These are phyloP conservation scores for Loxodes magnus DNA, from an alignment of 73 alveolate genomes.

Conservation along the genomic window DNA sequence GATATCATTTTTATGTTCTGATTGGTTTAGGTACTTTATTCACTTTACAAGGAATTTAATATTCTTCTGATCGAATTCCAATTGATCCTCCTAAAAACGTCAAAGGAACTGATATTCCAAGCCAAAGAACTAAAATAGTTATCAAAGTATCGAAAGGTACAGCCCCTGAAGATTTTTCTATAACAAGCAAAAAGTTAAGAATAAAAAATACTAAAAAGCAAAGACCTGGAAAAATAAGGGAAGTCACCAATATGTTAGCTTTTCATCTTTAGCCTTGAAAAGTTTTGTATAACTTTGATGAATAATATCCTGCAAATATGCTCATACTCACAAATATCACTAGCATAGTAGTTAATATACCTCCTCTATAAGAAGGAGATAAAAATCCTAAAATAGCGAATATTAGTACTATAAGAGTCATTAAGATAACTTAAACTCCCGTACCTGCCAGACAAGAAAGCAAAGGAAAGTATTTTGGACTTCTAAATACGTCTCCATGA, in stretches of 20 bases:
- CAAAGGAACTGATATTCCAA: slow-evolving; percentile 22
- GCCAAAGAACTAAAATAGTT: slow-evolving; percentile 13
- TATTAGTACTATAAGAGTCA: slow-evolving; percentile 13
- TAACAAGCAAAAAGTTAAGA: slow-evolving; percentile 3
- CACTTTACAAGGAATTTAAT: slow-evolving; percentile 11
- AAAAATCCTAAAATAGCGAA: slow-evolving; percentile 21
- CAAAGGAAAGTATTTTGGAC: slow-evolving; percentile 12
- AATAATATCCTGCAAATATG: slow-evolving; percentile 8
- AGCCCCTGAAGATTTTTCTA: slow-evolving; percentile 26
- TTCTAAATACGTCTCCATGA: slow-evolving; percentile 24
- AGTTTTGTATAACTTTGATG: slow-evolving; percentile 1
- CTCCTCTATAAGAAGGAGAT: slow-evolving; percentile 15
- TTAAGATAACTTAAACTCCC: slow-evolving; percentile 10
- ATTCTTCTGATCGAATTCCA: slow-evolving; percentile 9
- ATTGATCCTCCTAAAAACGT: slow-evolving; percentile 14
- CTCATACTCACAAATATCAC: slow-evolving; percentile 15
- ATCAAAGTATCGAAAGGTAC: slow-evolving; percentile 9
- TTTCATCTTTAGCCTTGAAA: slow-evolving; percentile 15
- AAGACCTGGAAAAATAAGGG: slow-evolving; percentile 20
- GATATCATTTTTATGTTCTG: neutral
- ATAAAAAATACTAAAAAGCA: slow-evolving; percentile 15
- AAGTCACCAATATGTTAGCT: slow-evolving; percentile 10
- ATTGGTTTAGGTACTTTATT: slow-evolving; percentile 16
- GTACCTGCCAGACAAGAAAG: slow-evolving; percentile 13
- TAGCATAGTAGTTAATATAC: slow-evolving; percentile 8